These are phyloP conservation scores for Malassezia equina DNA, from an alignment of 1,284 basidiomycete species.

Conservation along the genomic window DNA sequence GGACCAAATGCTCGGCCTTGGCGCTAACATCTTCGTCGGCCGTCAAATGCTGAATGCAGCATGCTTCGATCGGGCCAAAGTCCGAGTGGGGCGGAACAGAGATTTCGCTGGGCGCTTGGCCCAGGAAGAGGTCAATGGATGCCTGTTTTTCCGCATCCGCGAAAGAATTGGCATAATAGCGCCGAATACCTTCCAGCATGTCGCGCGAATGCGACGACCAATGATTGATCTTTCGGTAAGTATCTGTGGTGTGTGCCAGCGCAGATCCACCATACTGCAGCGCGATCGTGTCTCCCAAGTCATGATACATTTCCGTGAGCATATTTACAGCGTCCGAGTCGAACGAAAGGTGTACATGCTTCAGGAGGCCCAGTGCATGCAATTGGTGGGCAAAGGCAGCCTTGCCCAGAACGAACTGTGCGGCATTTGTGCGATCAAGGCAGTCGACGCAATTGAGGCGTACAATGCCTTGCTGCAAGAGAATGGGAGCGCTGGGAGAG, in stretches of 20 bases:
- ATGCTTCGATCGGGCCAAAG: neutral
- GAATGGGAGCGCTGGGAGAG: conserved; percentile 51
- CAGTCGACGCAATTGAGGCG: conserved; percentile 65
- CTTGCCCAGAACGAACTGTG: conserved; percentile 95
- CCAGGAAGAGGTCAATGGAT: conserved; percentile 88
- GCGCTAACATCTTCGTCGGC: conserved; percentile 15
- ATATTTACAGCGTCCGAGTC: conserved; percentile 94
- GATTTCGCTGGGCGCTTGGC: neutral
- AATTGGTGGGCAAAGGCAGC: conserved; percentile 89
- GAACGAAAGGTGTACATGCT: conserved; percentile 75
- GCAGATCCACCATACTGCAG: conserved; percentile 67
- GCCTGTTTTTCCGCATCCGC: conserved; percentile 85
- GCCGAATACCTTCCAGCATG: conserved; percentile 87
- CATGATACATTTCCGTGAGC: conserved; percentile 96
- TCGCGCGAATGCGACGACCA: conserved; percentile 98
- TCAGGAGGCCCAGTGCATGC: conserved; percentile 66
- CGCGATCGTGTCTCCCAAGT: conserved; percentile 61
- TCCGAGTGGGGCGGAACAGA: neutral
- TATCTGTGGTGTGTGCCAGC: conserved; percentile 91
- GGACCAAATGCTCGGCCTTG: conserved; percentile 24
- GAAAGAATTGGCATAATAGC: conserved; percentile 91
- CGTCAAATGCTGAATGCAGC: conserved; percentile 1
- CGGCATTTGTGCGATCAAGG: conserved; percentile 83
- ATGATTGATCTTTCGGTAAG: conserved; percentile 79
- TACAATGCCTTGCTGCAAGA: conserved; percentile 76